Percentiles rank a stretch among this genome's conserved stretches.
These are phyloP conservation scores for Colletotrichum sp. DNA, from an alignment of 2,329 filamentous ascomycete genomes.

Conservation along the genomic window DNA sequence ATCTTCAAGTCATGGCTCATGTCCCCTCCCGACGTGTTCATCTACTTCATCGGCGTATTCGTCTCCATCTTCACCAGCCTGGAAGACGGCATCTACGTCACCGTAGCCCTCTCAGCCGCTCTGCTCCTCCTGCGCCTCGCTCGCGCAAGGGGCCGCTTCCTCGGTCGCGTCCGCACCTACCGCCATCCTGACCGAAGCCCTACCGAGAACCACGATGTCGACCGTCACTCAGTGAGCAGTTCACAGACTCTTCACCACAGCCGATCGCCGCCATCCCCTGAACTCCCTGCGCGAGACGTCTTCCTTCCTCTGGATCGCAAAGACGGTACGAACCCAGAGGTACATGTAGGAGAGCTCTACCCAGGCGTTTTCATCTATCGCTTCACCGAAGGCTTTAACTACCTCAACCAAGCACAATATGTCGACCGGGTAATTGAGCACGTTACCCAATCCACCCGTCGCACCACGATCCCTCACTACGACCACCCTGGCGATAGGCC, in stretches of 20 bases:
- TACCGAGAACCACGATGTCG: background rate
- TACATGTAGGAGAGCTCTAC: constrained; percentile 50
- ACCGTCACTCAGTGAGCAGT: background rate
- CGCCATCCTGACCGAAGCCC: constrained; percentile 19
- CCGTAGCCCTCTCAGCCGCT: constrained; percentile 45
- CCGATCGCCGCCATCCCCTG: background rate
- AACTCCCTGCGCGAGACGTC: constrained; percentile 26
- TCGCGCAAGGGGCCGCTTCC: constrained; percentile 48
- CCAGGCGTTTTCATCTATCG: constrained; percentile 62
- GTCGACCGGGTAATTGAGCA: constrained; percentile 53
- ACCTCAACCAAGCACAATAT: constrained; percentile 57
- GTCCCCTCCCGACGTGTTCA: constrained; percentile 74
- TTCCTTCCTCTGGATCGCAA: constrained; percentile 54
- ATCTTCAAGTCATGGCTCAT: constrained; percentile 81
- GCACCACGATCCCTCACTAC: constrained; percentile 27
- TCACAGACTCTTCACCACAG: constrained; percentile 16
- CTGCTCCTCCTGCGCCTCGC: constrained; percentile 51
- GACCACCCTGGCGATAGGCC: constrained; percentile 42
- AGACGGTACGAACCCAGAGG: constrained; percentile 56
- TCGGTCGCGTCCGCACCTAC: constrained; percentile 39
- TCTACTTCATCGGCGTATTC: constrained; percentile 77
- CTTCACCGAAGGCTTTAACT: constrained; percentile 62
- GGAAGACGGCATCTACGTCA: constrained; percentile 55
- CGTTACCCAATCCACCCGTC: constrained; percentile 46
- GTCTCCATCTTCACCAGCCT: constrained; percentile 53